phyloP scores from a whole-genome alignment of 2,329 filamentous ascomycete species.

The Arthrinium phaeospermum region DNA sequence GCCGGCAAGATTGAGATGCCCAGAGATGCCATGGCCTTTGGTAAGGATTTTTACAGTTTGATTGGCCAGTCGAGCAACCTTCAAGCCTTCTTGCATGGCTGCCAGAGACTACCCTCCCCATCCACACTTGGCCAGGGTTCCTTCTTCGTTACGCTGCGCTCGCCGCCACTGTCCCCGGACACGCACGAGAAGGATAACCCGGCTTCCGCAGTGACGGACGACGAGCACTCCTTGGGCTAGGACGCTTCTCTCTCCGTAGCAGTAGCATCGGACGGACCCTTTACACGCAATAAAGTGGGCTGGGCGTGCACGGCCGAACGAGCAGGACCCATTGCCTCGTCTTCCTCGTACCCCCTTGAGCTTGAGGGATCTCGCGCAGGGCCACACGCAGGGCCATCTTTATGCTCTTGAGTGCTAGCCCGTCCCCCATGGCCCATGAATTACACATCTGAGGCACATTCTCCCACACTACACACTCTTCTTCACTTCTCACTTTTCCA shows the following conservation, averaged over 20 bases:
- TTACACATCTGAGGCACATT: constrained; percentile 15
- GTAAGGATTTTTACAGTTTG: background rate
- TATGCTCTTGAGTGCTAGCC: background rate
- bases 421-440: constrained; percentile 10
- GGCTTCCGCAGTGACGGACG: constrained; percentile 1
- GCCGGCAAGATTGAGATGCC: background rate
- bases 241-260: background rate
- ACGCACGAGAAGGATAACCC: background rate
- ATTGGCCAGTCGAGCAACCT: background rate
- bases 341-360: background rate
- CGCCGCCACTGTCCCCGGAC: background rate
- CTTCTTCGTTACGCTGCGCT: background rate
- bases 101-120: background rate
- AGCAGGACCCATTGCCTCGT: constrained; percentile 1
- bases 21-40: background rate
- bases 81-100: background rate
- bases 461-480: constrained; percentile 11
- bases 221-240: background rate
- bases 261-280: constrained; percentile 15
- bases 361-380: constrained; percentile 5
- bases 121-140: background rate
- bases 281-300: constrained; percentile 13
- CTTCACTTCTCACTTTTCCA: constrained; percentile 17
- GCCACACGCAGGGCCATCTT: constrained; percentile 5
- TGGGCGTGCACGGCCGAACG: constrained; percentile 9